Conservation (phyloP, 2,329 filamentous ascomycete genomes). For the Scedosporium boydii region DNA sequence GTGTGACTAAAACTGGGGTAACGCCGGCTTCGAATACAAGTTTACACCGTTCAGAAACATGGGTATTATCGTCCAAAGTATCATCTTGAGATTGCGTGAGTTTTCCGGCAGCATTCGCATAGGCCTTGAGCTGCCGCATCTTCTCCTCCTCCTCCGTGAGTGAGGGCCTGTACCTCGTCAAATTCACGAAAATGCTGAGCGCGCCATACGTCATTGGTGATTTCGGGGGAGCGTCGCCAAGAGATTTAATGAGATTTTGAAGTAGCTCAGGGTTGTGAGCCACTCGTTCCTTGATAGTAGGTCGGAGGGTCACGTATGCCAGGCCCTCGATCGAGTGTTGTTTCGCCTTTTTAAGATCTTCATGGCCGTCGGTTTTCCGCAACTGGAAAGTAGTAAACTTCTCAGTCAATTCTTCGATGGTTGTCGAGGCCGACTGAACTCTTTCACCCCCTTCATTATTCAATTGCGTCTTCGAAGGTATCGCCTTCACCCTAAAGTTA, state of each 20-base stretch:
- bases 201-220: conserved; percentile 74
- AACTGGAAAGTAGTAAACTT: conserved; percentile 53
- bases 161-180: conserved; percentile 69
- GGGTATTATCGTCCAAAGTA: conserved; percentile 64
- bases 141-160: conserved; percentile 87
- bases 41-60: conserved; percentile 67
- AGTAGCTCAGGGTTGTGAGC: conserved; percentile 60
- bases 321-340: conserved; percentile 80
- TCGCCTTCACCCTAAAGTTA: conserved; percentile 45
- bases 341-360: not conserved
- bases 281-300: conserved; percentile 75
- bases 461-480: conserved; percentile 32
- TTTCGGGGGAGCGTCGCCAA: conserved; percentile 49
- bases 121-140: conserved; percentile 85
- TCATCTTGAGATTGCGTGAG: conserved; percentile 40
- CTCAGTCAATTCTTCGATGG: conserved; percentile 54
- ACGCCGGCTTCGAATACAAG: conserved; percentile 70
- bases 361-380: conserved; percentile 25
- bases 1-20: conserved; percentile 66
- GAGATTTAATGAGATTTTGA: conserved; percentile 54
- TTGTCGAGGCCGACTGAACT: conserved; percentile 45
- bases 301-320: conserved; percentile 81
- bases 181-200: conserved; percentile 75
- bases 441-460: conserved; percentile 30
- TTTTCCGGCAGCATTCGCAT: conserved; percentile 75